Evolutionary conservation across 192 early-diverging fungal species (phyloP), one percentile per base, ranked within the genome.

Genomic region (Linnemannia zychae): DNA sequence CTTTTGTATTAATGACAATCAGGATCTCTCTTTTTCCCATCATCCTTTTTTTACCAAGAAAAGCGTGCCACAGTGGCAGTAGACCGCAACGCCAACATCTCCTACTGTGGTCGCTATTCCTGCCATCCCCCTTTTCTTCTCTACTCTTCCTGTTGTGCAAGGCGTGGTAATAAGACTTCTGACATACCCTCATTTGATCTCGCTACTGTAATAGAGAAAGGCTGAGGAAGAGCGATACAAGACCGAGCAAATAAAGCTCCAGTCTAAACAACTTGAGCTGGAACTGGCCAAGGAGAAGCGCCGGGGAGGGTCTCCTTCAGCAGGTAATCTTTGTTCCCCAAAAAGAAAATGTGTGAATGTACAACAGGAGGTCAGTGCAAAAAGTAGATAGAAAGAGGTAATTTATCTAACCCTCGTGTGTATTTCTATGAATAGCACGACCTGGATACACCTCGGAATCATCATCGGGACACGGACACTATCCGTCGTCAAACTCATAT

Each of bases 161-260:
- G 36, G 22, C 28, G 24, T 48, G 44, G 20, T 22, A 31, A 9
- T 46, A 71, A 71, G 22, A 63, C 28, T 63, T 63, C 57, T 63
- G 24, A 63, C 57, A 24, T 28, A 33, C 28, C 57, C 57, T 63
- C 57, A 31, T 15, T 63, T 63, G 57, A 73, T 24, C 7, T 38
- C 9, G 22, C 13, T 9, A 63, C 24, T 53, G 15, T 20, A 20
- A 67, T 79, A 89, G 88, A 60, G 88, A 16, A 75, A 76, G 63
- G 81, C 88, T 17, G 88, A 89, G 63, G 88, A 89, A 63, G 88
- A 87, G 67, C 85, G 86, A 24, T 87, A 84, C 76, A 87, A 82
- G 75, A 87, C 85, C 1, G 88, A 89, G 71, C 75, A 81, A 52
- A 60, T 89, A 46, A 82, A 81, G 16, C 76, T 89, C 0, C 88